Conservation (phyloP, 345 rosid species). For the Eucalyptus grandis region DNA sequence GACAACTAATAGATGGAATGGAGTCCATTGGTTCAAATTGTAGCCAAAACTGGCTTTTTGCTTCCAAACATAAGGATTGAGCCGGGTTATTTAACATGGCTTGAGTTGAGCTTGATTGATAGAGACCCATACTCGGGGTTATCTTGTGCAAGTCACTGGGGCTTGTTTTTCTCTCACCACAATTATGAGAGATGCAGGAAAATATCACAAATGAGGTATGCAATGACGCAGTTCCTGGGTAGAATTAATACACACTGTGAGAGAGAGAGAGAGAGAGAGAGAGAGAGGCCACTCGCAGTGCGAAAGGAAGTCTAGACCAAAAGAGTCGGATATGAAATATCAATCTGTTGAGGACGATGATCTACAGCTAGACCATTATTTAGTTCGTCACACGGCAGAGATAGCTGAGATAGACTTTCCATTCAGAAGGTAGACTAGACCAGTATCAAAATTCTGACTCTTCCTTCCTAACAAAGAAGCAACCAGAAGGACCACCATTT, state of each 20-base stretch:
- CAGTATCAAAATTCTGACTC: conserved; percentile 10
- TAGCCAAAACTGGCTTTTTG: not conserved
- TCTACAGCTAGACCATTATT: not conserved
- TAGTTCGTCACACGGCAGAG: not conserved
- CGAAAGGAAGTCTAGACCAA: not conserved
- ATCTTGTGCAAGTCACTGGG: not conserved
- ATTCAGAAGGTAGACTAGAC: not conserved
- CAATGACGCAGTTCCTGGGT: not conserved
- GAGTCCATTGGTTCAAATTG: not conserved
- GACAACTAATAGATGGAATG: not conserved
- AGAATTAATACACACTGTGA: not conserved
- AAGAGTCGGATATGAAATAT: not conserved
- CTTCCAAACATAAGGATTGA: not conserved
- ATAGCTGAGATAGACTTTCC: not conserved
- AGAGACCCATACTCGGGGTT: not conserved
- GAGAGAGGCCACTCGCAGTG: not conserved
- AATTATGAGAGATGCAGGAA: not conserved
- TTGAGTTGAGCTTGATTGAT: too few species aligned
- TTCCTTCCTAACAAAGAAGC: conserved; percentile 17
- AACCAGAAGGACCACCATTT: conserved; percentile 30
- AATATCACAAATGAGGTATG: not conserved
- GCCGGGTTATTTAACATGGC: too few species aligned
- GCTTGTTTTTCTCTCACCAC: not conserved
- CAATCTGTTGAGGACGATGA: not conserved
- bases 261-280: not conserved